Percentiles rank a stretch among this genome's conserved stretches.
These are phyloP conservation scores for Trapa bicornis DNA, from an alignment of 345 rosid genomes.

Conservation along the genomic window DNA sequence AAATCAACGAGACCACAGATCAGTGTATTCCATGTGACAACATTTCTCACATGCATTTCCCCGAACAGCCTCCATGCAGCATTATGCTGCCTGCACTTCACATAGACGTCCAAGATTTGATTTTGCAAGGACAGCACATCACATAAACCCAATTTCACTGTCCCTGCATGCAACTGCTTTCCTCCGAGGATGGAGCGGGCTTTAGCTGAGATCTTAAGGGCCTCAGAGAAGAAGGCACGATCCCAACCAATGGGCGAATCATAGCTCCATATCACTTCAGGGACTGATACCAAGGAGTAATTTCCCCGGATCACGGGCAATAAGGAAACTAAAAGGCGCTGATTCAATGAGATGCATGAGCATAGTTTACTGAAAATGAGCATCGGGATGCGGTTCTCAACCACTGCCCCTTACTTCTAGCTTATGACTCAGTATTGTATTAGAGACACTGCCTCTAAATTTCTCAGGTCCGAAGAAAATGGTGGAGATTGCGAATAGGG, in stretches of 20 bases:
- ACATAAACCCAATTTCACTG: constrained; percentile 31
- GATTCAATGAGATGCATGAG: not conserved
- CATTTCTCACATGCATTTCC: constrained; percentile 49
- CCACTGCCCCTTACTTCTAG: not conserved
- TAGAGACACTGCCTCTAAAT: not conserved
- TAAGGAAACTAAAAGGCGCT: not conserved
- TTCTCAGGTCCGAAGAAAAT: not conserved
- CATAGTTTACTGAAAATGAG: not conserved
- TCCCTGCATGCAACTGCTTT: constrained; percentile 25
- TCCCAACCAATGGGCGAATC: not conserved
- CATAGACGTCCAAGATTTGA: constrained; percentile 35
- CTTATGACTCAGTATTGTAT: not conserved
- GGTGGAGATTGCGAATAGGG: not conserved
- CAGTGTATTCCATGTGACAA: constrained; percentile 55
- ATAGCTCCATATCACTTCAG: not conserved
- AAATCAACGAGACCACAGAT: constrained; percentile 28
- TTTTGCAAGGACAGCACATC: constrained; percentile 31
- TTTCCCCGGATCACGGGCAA: not conserved
- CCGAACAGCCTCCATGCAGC: constrained; percentile 37
- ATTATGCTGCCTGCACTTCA: constrained; percentile 19
- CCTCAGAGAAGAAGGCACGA: constrained; percentile 13
- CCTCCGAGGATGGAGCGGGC: constrained; percentile 17
- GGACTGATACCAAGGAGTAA: not conserved
- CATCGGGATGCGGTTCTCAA: not conserved
- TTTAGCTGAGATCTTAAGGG: constrained; percentile 29